These are phyloP conservation scores for Epichloe scottii DNA, from an alignment of 2,329 filamentous ascomycete genomes.

Conservation along the genomic window DNA sequence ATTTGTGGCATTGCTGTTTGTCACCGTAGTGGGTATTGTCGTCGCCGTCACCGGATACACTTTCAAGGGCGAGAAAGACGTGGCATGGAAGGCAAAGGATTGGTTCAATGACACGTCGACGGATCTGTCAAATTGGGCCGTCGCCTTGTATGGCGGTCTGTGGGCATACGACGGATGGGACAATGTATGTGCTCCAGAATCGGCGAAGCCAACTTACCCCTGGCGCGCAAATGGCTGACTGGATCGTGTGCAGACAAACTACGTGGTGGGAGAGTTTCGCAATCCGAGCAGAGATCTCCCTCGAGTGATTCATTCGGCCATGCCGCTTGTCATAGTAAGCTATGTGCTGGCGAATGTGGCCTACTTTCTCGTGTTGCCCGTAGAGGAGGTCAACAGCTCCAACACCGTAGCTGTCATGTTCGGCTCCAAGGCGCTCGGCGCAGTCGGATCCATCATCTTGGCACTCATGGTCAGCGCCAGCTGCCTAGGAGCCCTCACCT, in stretches of 20 bases:
- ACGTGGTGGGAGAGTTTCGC: constrained; percentile 93
- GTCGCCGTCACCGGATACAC: constrained; percentile 80
- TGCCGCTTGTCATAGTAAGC: constrained; percentile 81
- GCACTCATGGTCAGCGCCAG: constrained; percentile 82
- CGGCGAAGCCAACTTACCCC: neutral
- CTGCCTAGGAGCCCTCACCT: constrained; percentile 91
- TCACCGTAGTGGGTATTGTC: constrained; percentile 78
- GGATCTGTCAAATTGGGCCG: constrained; percentile 76
- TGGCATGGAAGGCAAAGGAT: constrained; percentile 73
- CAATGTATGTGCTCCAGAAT: constrained; percentile 51
- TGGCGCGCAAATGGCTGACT: neutral
- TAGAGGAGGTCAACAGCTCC: constrained; percentile 65
- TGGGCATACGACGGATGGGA: constrained; percentile 99
- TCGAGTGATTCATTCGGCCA: constrained; percentile 88
- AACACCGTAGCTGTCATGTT: constrained; percentile 97
- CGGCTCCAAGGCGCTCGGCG: constrained; percentile 78
- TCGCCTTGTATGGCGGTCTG: constrained; percentile 86
- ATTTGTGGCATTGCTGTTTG: constrained; percentile 75
- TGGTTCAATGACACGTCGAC: constrained; percentile 84
- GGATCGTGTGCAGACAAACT: constrained; percentile 61
- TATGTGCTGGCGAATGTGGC: constrained; percentile 87
- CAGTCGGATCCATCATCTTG: constrained; percentile 67
- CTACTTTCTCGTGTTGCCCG: constrained; percentile 87
- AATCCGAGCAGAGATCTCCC: constrained; percentile 84
- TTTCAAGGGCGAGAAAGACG: constrained; percentile 59